These are phyloP conservation scores for Elaeis oleifera DNA, from an alignment of 202 grass and related monocot species.

Conservation along the genomic window DNA sequence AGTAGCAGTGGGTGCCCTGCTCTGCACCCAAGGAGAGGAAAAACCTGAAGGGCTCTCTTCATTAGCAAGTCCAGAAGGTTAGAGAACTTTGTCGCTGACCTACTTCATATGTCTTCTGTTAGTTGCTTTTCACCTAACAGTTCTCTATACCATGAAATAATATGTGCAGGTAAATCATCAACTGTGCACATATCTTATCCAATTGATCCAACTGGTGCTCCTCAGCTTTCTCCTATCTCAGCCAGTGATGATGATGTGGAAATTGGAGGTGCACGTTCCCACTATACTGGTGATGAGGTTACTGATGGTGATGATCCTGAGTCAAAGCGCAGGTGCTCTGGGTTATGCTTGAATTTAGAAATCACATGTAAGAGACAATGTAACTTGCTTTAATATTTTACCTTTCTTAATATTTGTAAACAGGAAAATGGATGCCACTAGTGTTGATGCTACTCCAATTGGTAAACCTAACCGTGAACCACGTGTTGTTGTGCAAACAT, in stretches of 20 bases:
- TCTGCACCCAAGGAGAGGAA: conserved; percentile 55
- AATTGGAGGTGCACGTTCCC: conserved; percentile 58
- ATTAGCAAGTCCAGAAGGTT: conserved; percentile 40
- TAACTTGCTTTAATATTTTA: neutral
- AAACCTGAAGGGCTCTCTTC: conserved; percentile 41
- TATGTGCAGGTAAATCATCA: conserved; percentile 57
- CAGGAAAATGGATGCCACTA: conserved; percentile 82
- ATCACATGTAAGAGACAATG: conserved; percentile 5
- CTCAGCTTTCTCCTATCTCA: conserved; percentile 36
- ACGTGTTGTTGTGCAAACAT: conserved; percentile 96
- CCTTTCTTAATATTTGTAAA: neutral
- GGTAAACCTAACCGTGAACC: conserved; percentile 85
- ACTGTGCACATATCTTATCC: conserved; percentile 37
- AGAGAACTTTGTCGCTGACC: conserved; percentile 3
- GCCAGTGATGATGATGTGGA: conserved; percentile 64
- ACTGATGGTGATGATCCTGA: conserved; percentile 60
- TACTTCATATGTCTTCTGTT: too few species aligned
- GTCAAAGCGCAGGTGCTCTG: conserved; percentile 73
- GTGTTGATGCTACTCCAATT: conserved; percentile 63
- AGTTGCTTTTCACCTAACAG: too few species aligned
- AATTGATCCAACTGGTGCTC: conserved; percentile 39
- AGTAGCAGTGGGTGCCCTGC: conserved; percentile 46
- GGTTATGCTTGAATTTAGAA: conserved; percentile 10
- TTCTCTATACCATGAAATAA: neutral
- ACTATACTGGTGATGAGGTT: conserved; percentile 52